Evolutionary conservation across 495 filamentous ascomycete species (phyloP), one percentile per base, ranked within the genome.

Genomic region (Penicillium verhagenii): DNA sequence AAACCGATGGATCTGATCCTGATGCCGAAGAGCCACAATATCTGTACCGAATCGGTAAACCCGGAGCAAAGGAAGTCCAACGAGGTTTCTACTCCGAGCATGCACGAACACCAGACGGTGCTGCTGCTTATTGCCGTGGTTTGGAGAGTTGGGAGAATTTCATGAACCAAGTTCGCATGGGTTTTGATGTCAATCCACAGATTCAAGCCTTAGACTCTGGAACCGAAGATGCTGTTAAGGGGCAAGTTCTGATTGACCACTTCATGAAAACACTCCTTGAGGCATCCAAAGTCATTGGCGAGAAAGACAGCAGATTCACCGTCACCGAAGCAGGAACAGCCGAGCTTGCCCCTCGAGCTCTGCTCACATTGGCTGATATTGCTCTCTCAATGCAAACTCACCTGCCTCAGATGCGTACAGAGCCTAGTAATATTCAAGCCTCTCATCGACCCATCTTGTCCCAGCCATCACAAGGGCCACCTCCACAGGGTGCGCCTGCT

Each of bases 1-100:
- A 78, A 72, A 72, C 72, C n/a, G 73, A 78, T 50, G 67, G 67
- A 19, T 73, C 71, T 6, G 71, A 73, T 50, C 55, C 63, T 18
- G 70, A 74, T n/a, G 49, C 54, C 20, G 67, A 75, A 11, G 65
- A 69, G 20, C 64, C 55, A 1, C 56, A 56, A 25, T 67, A 54
- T 26, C 54, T 67, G 6, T 67, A 58, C 65, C 54, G 62, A 20
- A 61, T 56, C 28, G 62, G 61, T 49, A 61, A 65, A n/a, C 46
- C 54, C 7, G 62, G 68, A 1, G 43, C 52, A 18, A 58, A 54
- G 19, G 65, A 72, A 54, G 61, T 69, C 21, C 59, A 69, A 31
- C 66, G 75, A 16, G 75, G 75, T 1, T 77, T 72, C 55, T 58
- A 64, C 25, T 72, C 75, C 1, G 59, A 67, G 4, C 57, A 58